Evolutionary conservation across 2,329 filamentous ascomycete genomes (phyloP), one percentile per base, ranked within the genome.

Genomic region (Ophiostoma himal-ulmi): DNA sequence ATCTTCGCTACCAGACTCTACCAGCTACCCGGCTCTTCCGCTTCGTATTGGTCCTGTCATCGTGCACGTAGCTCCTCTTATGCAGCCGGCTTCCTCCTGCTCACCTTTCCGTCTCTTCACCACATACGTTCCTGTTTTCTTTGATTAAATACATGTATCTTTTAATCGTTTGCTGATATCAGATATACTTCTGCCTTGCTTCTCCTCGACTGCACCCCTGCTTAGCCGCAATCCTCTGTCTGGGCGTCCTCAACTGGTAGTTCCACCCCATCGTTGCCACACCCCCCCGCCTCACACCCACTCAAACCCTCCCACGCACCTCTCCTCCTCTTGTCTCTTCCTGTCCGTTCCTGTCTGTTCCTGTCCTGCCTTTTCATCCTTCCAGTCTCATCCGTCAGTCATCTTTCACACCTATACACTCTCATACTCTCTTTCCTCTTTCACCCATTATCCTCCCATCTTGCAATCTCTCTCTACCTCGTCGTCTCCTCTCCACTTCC

Each of bases 21-120:
- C 57, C 57, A 62, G 52, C 13, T 34, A 11, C 57, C 57, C 57
- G 57, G 57, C 57, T 62, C 26, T 62, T 62, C 26, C 57, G 57
- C 26, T 34, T 11, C 3, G 20, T n/a, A 20, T 26, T 62, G n/a
- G 57, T 34, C 22, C 14, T 57, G 22, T 10, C 52, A 57, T 57
- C n/a, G 22, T 48, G 20, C 22, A 36, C 26, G 26, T 62, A 14
- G 57, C 57, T 11, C 52, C 20, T 11, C 57, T 62, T 14, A 26
- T 36, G 26, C 26, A 3, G 26, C 57, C 57, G 57, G 57, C 57
- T 36, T 62, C 57, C 57, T 62, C 57, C 57, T 62, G 57, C 26
- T 30, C 5, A 22, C 57, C 14, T 34, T 34, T 36, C 57, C 57
- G 57, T 30, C 26, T 17, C 26, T 30, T 62, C 57, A 26, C 57